Evolutionary conservation across 345 rosid species (phyloP), one percentile per base, ranked within the genome.

Genomic region (Populus tremula): DNA sequence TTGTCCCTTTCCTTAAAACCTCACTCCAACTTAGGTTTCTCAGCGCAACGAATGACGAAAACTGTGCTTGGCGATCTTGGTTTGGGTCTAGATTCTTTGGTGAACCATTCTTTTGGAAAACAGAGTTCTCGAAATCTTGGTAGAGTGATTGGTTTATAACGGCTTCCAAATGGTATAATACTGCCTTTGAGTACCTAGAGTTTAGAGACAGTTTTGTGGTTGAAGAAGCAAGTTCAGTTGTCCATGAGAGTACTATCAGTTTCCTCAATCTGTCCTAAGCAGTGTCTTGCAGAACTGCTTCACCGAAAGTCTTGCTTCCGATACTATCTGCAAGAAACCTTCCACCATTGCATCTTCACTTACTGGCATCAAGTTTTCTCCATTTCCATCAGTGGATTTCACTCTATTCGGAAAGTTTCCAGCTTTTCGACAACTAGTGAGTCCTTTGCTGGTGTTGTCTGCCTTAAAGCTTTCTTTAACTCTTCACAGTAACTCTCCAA

Each of bases 21-120:
- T 96, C 96, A 70, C 92, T 93, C 99, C 98, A 96, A 84, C 97
- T 96, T 49, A 96, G 84, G 79, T 93, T 96, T 78, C 99, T 85
- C 47, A 96, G 84, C 0, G 93, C 90, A 1, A 89, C 96, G 4
- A 92, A 96, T 0, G 99, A 92, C 0, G 97, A 76, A 76, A 92
- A 96, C 62, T 90, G 94, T 1, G 85, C 91, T 72, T 88, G 90
- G 33, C 98, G 87, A 71, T 96, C 93, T 81, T 89, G 93, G 63
- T 83, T 85, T 4, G 93, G 98, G 80, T 96, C 99, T 33, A 96
- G 77, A 36, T 82, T 61, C 83, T 90, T 91, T 1, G 93, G 90
- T 1, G 93, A 86, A 6, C 99, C 99, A 21, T 90, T 92, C 81
- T 90, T 91, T 23, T 90, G 93, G 61, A 93, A 96, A 10, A 87